phyloP scores from a whole-genome alignment of 2,329 filamentous ascomycete species.

The Metarhizium guizhouense region DNA sequence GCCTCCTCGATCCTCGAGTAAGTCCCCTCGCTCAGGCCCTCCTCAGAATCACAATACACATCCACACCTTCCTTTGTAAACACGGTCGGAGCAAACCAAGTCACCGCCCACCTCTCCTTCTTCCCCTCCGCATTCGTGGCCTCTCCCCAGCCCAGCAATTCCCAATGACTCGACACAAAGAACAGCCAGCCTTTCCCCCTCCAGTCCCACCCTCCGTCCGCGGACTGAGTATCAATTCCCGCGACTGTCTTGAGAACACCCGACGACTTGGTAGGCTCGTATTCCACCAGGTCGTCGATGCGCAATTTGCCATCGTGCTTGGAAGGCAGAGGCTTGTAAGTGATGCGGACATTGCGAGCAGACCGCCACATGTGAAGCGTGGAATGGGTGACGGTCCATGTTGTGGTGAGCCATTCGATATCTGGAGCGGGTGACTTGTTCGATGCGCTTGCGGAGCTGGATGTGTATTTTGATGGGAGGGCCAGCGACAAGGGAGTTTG shows the following conservation, averaged over 20 bases:
- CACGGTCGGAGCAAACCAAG: conserved; percentile 73
- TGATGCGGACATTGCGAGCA: conserved; percentile 72
- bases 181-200: conserved; percentile 66
- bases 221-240: conserved; percentile 50
- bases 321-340: conserved; percentile 50
- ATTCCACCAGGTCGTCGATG: conserved; percentile 66
- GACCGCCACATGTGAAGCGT: conserved; percentile 74
- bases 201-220: conserved; percentile 57
- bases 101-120: conserved; percentile 63
- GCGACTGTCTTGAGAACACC: conserved; percentile 49
- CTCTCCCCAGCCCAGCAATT: conserved; percentile 69
- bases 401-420: conserved; percentile 52
- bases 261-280: conserved; percentile 44
- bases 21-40: conserved; percentile 50
- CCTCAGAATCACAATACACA: conserved; percentile 57
- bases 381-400: conserved; percentile 68
- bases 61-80: conserved; percentile 80
- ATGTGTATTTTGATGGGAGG: conserved; percentile 40
- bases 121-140: conserved; percentile 26
- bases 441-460: conserved; percentile 14
- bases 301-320: conserved; percentile 30
- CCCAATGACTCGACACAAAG: conserved; percentile 70
- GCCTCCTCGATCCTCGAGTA: conserved; percentile 46
- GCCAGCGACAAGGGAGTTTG: conserved; percentile 16
- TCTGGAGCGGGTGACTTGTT: conserved; percentile 33